These are phyloP conservation scores for Stephania japonica DNA, from an alignment of 164 flowering plant genomes.

Conservation along the genomic window DNA sequence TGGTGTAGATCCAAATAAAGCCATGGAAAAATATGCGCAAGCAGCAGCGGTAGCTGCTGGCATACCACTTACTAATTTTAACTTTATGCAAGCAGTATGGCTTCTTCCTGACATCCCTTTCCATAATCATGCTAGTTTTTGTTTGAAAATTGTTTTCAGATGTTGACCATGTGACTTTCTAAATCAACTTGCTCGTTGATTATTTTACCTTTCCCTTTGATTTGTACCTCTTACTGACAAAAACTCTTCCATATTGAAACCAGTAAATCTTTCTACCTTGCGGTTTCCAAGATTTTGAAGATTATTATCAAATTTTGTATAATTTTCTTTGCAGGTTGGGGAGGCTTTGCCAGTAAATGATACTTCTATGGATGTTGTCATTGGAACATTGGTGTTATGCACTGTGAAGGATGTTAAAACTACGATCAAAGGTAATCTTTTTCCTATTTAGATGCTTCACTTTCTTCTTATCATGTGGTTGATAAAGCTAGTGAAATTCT, in stretches of 20 bases:
- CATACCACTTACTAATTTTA: constrained; percentile 41
- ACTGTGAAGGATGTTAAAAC: constrained; percentile 63
- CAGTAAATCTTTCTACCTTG: too few relatives aligned
- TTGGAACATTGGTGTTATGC: constrained; percentile 91
- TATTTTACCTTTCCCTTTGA: too few relatives aligned
- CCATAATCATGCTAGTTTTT: neutral
- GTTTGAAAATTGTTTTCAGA: neutral
- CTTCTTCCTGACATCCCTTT: neutral
- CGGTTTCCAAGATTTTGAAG: neutral
- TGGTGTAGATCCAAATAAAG: constrained; percentile 74
- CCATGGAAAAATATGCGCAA: constrained; percentile 79
- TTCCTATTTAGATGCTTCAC: neutral
- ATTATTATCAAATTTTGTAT: too few relatives aligned
- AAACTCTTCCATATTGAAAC: too few relatives aligned
- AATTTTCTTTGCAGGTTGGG: constrained; percentile 52
- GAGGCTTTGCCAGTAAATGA: constrained; percentile 73
- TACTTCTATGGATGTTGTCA: constrained; percentile 76
- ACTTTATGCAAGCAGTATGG: constrained; percentile 62
- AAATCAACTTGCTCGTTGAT: neutral
- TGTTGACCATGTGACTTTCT: neutral
- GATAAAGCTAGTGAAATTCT: neutral
- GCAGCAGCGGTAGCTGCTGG: constrained; percentile 65
- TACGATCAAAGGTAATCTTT: constrained; percentile 57
- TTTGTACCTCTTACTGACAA: too few relatives aligned
- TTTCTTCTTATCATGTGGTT: neutral